Conservation (phyloP, 2,329 filamentous ascomycete genomes). For the Pestalotiopsis fici region DNA sequence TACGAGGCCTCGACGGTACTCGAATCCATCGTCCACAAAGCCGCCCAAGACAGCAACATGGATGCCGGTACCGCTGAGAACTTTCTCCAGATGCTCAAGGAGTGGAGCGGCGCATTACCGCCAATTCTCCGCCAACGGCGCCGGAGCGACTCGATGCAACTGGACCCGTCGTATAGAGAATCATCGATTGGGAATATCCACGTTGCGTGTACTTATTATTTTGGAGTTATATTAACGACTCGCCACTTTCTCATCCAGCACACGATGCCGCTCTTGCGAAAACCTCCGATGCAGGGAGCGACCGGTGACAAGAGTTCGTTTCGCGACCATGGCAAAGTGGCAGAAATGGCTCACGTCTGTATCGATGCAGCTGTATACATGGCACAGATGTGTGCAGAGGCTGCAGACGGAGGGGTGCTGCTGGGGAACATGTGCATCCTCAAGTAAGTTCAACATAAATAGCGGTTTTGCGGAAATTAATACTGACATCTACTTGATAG, state of each 20-base stretch:
- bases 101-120: constrained; percentile 6
- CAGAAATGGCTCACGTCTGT: constrained; percentile 50
- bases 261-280: constrained; percentile 38
- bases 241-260: constrained; percentile 55
- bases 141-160: constrained; percentile 8
- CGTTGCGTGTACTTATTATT: constrained; percentile 59
- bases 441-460: constrained; percentile 43
- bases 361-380: constrained; percentile 57
- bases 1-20: constrained; percentile 6
- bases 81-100: constrained; percentile 5
- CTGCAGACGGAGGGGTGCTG: constrained; percentile 42
- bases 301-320: neutral
- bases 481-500: constrained; percentile 25
- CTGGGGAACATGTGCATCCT: constrained; percentile 60
- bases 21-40: constrained; percentile 6
- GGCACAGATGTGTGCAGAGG: constrained; percentile 53
- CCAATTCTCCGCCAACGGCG: constrained; percentile 13
- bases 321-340: constrained; percentile 1
- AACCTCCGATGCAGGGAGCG: constrained; percentile 17
- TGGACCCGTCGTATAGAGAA: constrained; percentile 22
- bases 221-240: constrained; percentile 58
- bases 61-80: neutral
- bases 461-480: neutral
- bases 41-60: constrained; percentile 8
- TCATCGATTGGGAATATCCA: constrained; percentile 51